Base-by-base conservation (phyloP, 306 rosid genomes). In the Castanopsis chinensis region DNA sequence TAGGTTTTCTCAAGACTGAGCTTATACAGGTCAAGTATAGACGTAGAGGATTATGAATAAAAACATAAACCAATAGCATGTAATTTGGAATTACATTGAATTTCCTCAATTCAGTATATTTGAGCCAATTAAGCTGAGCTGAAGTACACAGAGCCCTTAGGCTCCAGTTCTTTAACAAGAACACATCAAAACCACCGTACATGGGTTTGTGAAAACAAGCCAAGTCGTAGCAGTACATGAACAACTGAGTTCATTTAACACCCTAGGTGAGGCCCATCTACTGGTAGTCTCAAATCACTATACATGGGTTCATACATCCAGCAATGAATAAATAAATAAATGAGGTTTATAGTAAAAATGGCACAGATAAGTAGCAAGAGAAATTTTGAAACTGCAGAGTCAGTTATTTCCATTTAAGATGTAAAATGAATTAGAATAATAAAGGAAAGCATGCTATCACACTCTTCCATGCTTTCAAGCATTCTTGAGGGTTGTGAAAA, bases 391-490 rank as follows among this genome's bases (percentile, higher is more conserved):
- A 43, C 65, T 32, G 10, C 43, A 41, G 54, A 19, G 63, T 55
- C 56, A 5, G 21, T 56, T 14, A 23, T 57, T 73, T 72, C 69
- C 72, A 35, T 35, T 30, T 33, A 60, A 19, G 52, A 27, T 51
- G 41, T 33, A 21, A 74, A 79, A 79, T 30, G 30, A 63, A 52
- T 43, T 71, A 18, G 67, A 83, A 79, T 61, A 59, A 76, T 79
- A 71, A 61, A 67, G 21, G 69, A 37, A 57, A 71, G 54, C 67
- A 32, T 49, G n/a, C n/a, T n/a, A n/a, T n/a, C n/a, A n/a, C n/a
- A n/a, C n/a, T n/a, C n/a, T n/a, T n/a, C 53, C 27, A 52, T 49
- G 53, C 53, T 49, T 49, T 49, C 30, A 80, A 14, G 61, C 33
- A 57, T 60, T 76, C 0, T 0, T 68, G 25, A 18, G 74, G 57